These are phyloP conservation scores for Tetradesmus lagerheimii DNA, from an alignment of 139 green algal species.

Conservation along the genomic window DNA sequence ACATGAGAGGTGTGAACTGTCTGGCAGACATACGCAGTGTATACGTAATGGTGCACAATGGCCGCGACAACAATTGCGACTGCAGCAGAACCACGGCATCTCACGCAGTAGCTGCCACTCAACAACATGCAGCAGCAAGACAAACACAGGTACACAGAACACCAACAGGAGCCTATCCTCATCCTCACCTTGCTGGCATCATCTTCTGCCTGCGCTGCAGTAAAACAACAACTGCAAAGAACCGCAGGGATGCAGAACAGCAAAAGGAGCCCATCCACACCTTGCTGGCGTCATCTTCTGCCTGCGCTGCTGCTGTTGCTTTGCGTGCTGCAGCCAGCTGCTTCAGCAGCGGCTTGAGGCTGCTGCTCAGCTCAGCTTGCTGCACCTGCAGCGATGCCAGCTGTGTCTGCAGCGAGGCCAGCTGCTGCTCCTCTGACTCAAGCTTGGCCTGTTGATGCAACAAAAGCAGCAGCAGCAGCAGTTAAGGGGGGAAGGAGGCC, in stretches of 20 bases:
- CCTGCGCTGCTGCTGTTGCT: neutral
- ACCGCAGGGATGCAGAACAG: neutral
- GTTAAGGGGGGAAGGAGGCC: neutral
- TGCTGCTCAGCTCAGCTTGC: neutral
- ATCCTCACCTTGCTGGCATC: neutral
- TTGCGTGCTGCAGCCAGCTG: neutral
- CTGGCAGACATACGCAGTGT: too few relatives aligned
- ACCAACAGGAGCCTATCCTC: too few relatives aligned
- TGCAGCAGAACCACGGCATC: too few relatives aligned
- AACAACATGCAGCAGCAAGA: too few relatives aligned
- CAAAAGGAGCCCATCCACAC: neutral
- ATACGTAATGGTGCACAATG: too few relatives aligned
- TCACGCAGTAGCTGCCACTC: too few relatives aligned
- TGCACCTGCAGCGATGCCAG: neutral
- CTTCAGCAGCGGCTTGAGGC: conserved; percentile 15
- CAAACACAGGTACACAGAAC: neutral
- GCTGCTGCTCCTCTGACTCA: conserved; percentile 43
- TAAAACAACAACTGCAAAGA: too few relatives aligned
- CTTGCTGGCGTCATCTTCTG: neutral
- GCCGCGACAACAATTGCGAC: too few relatives aligned
- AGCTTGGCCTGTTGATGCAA: neutral
- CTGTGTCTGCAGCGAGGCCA: neutral
- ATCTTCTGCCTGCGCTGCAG: neutral
- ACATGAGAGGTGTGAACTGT: too few relatives aligned
- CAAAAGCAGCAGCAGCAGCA: neutral